phyloP scores from a whole-genome alignment of 345 rosid genomes.

The Angophora floribunda region DNA sequence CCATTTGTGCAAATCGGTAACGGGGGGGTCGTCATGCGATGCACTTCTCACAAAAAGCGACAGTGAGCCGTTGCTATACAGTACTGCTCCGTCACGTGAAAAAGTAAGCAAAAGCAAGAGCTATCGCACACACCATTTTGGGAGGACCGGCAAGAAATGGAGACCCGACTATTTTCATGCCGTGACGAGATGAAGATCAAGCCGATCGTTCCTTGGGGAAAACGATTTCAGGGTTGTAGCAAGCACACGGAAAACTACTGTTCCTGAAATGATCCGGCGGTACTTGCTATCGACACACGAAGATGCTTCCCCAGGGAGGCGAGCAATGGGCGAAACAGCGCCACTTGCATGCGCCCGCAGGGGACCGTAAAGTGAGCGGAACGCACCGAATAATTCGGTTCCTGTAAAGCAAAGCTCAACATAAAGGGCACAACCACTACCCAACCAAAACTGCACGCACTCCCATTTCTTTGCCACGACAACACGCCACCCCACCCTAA shows the following conservation, averaged over 20 bases:
- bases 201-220: background rate
- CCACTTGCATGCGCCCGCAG: background rate
- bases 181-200: background rate
- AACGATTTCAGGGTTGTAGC: background rate
- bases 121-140: background rate
- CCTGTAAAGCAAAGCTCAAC: background rate
- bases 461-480: background rate
- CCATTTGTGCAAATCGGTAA: background rate
- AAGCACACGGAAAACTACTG: background rate
- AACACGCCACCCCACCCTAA: background rate
- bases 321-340: background rate
- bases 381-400: background rate
- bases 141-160: background rate
- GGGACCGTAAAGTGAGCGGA: background rate
- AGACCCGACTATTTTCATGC: background rate
- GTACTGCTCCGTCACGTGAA: background rate
- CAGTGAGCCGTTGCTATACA: background rate
- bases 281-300: background rate
- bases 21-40: background rate
- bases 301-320: background rate
- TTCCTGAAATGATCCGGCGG: background rate
- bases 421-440: background rate
- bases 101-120: background rate
- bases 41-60: background rate
- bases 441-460: background rate